Percentiles rank a stretch among this genome's conserved stretches.
Evolutionary conservation across 1,284 basidiomycete species (phyloP).

Genomic region (Ceratobasidium sp.): DNA sequence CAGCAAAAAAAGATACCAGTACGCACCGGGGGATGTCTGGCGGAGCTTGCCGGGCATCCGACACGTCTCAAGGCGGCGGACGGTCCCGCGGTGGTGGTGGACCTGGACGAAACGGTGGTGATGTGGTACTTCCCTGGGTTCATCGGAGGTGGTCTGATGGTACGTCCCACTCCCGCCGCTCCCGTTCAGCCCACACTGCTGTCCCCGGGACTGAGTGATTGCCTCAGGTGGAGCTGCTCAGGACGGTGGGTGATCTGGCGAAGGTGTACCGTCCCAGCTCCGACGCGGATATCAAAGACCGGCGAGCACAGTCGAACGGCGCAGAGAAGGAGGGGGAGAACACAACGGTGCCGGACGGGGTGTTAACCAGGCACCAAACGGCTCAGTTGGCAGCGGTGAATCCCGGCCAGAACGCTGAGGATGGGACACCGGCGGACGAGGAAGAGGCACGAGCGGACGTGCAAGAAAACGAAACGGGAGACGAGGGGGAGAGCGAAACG

Average conservation of each 20-base stretch:
- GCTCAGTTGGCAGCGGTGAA: neutral
- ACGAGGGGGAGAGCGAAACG: neutral
- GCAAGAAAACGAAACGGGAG: neutral
- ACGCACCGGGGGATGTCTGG: neutral
- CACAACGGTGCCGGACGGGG: neutral
- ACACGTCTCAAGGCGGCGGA: neutral
- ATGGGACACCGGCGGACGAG: too few species aligned
- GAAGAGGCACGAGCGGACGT: neutral
- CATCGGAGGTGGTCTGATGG: neutral
- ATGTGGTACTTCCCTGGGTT: constrained; percentile 23
- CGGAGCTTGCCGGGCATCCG: neutral
- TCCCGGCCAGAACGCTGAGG: too few species aligned
- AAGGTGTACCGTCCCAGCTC: constrained; percentile 10
- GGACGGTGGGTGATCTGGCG: neutral
- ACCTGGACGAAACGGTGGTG: neutral
- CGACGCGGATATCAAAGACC: neutral
- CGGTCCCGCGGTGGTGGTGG: neutral
- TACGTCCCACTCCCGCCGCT: neutral
- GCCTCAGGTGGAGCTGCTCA: neutral
- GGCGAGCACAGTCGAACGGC: neutral
- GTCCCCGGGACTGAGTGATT: too few species aligned
- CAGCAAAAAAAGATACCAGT: neutral
- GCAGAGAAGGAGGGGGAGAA: neutral
- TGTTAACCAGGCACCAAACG: neutral
- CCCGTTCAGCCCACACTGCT: neutral